Percentiles rank a stretch among this genome's conserved stretches.
Conservation (phyloP, 345 rosid species). For the Aquilaria yunnanensis region DNA sequence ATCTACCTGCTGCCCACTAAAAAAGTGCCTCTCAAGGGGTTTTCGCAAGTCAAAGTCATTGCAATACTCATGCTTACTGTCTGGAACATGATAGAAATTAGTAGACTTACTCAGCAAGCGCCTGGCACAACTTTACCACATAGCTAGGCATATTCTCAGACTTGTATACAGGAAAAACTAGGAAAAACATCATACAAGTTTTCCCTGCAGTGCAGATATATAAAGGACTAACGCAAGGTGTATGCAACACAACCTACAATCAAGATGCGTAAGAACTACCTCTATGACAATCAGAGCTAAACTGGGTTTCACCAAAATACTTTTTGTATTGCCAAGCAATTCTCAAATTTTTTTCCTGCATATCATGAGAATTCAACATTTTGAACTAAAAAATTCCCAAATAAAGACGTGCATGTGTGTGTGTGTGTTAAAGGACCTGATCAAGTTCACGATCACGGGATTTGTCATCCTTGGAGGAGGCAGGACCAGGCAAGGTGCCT, state of each 20-base stretch:
- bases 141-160: not conserved
- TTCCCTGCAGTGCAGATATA: no score
- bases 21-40: conserved; percentile 82
- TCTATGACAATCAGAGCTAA: conserved; percentile 22
- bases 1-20: conserved; percentile 43
- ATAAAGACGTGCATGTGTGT: not conserved
- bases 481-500: conserved; percentile 84
- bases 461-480: conserved; percentile 55
- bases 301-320: conserved; percentile 70
- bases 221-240: no score
- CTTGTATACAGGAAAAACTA: not conserved
- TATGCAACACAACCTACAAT: no score
- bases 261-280: conserved; percentile 17
- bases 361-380: conserved; percentile 2
- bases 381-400: conserved; percentile 2
- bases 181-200: not conserved
- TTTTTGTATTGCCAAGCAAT: conserved; percentile 93
- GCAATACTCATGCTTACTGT: conserved; percentile 53
- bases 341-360: conserved; percentile 69
- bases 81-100: conserved; percentile 33
- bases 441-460: conserved; percentile 31
- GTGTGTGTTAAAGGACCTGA: conserved; percentile 30
- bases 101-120: not conserved
- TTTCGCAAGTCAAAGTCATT: conserved; percentile 91
- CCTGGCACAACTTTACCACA: not conserved